Conservation (phyloP, 768 basidiomycete species). For the Rhizopogon rudus region DNA sequence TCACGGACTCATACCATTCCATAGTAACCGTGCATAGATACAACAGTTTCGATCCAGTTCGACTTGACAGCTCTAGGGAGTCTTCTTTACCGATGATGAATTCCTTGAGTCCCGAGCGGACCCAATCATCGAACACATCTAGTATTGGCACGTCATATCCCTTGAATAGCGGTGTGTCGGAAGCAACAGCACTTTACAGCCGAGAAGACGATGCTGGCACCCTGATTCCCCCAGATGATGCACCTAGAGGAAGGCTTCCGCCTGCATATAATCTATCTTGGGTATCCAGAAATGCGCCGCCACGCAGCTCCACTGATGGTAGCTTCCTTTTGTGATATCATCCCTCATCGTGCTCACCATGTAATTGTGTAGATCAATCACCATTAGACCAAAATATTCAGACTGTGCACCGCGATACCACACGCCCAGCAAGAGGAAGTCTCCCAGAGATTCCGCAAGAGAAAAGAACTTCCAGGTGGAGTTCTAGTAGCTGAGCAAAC, state of each 20-base stretch:
- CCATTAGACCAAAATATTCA: neutral
- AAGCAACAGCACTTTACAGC: neutral
- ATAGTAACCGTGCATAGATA: neutral
- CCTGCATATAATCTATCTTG: neutral
- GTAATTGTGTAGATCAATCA: neutral
- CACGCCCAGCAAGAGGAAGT: neutral
- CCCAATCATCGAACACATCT: neutral
- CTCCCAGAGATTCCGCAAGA: neutral
- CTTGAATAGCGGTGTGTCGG: neutral
- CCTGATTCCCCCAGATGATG: neutral
- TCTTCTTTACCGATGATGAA: neutral
- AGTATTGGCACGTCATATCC: neutral
- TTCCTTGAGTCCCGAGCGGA: neutral
- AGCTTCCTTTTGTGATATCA: neutral
- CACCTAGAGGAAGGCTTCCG: neutral
- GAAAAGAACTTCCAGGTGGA: neutral
- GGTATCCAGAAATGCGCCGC: neutral
- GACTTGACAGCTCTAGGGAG: neutral
- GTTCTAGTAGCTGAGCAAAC: neutral
- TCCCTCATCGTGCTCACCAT: neutral
- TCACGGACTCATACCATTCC: neutral
- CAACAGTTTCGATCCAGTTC: neutral
- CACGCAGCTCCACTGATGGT: neutral
- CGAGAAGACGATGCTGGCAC: neutral
- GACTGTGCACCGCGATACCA: neutral